These are phyloP conservation scores for Boletus rufocinnamomeus DNA, from an alignment of 768 basidiomycete genomes.

Conservation along the genomic window DNA sequence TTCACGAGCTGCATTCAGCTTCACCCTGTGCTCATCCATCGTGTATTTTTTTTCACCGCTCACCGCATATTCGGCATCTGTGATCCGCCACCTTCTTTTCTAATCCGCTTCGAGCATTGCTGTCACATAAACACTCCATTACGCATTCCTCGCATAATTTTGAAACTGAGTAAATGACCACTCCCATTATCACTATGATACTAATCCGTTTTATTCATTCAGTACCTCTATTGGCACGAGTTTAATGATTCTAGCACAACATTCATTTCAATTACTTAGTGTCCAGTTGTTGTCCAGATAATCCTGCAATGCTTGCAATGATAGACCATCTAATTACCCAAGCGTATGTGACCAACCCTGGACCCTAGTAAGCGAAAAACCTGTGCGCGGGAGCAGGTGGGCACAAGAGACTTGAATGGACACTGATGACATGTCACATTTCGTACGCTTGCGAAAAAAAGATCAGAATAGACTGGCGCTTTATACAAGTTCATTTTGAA, in stretches of 20 bases:
- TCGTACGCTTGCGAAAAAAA: neutral
- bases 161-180: conserved; percentile 32
- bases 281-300: conserved; percentile 6
- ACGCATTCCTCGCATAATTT: conserved; percentile 38
- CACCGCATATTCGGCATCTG: conserved; percentile 25
- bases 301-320: conserved; percentile 15
- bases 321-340: neutral
- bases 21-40: conserved; percentile 13
- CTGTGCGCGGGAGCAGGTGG: conserved; percentile 6
- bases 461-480: neutral
- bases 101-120: conserved; percentile 34
- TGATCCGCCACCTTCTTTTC: conserved; percentile 30
- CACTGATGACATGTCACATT: conserved; percentile 3
- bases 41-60: conserved; percentile 20
- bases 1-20: conserved; percentile 7
- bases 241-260: conserved; percentile 37
- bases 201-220: conserved; percentile 36
- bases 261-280: conserved; percentile 26
- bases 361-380: conserved; percentile 24
- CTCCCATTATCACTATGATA: conserved; percentile 30
- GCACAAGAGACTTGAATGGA: neutral
- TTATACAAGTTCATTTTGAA: neutral
- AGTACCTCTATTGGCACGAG: conserved; percentile 26
- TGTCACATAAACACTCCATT: conserved; percentile 43
- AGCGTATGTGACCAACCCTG: conserved; percentile 11